phyloP scores from a whole-genome alignment of 2,329 filamentous ascomycete species.

The Penicillium sp. region DNA sequence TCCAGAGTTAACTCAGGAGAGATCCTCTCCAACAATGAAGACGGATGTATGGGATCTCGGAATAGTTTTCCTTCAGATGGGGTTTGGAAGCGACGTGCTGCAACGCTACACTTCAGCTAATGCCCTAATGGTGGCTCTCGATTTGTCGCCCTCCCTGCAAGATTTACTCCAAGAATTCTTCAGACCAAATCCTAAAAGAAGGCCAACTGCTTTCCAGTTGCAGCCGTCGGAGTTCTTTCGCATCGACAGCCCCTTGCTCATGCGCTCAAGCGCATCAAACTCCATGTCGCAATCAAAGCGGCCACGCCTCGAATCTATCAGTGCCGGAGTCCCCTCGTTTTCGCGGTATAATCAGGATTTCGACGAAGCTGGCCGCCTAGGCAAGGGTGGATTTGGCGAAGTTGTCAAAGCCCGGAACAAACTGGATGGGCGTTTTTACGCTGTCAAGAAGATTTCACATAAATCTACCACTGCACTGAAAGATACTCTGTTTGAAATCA shows the following conservation, averaged over 20 bases:
- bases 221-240: constrained; percentile 58
- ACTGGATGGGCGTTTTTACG: constrained; percentile 90
- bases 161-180: constrained; percentile 86
- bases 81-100: constrained; percentile 79
- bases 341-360: constrained; percentile 90
- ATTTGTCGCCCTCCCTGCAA: constrained; percentile 74
- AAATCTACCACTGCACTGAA: constrained; percentile 68
- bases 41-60: constrained; percentile 96
- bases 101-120: constrained; percentile 80
- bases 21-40: constrained; percentile 65
- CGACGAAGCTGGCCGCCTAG: constrained; percentile 83
- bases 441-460: constrained; percentile 94
- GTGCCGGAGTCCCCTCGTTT: constrained; percentile 55
- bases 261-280: constrained; percentile 48
- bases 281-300: constrained; percentile 54
- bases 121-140: constrained; percentile 71
- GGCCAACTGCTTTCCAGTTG: constrained; percentile 79
- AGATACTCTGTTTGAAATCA: constrained; percentile 79
- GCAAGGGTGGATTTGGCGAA: constrained; percentile 93
- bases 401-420: constrained; percentile 96
- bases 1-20: constrained; percentile 72
- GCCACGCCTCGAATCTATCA: constrained; percentile 66
- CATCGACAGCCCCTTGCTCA: constrained; percentile 43
- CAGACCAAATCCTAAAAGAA: constrained; percentile 79
- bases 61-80: constrained; percentile 89